Conservation (phyloP, 208 protist species). For the Novymonas esmeraldas region DNA sequence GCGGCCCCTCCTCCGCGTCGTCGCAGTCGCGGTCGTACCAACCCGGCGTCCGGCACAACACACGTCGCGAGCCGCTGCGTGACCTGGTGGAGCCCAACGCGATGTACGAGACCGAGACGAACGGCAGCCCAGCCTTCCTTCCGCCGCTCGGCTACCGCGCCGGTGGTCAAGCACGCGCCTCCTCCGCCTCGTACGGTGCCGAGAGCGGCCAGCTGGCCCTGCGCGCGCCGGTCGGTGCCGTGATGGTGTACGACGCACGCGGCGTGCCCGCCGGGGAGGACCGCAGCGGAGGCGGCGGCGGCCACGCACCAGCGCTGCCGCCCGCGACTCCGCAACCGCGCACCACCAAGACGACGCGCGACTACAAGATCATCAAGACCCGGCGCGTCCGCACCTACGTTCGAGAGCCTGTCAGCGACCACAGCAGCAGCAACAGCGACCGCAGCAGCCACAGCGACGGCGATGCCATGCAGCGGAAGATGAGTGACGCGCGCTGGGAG, state of each 20-base stretch:
- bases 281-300: too few species aligned
- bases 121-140: slow-evolving; percentile 17
- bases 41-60: slow-evolving; percentile 1
- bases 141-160: slow-evolving; percentile 14
- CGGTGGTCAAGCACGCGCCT: not conserved
- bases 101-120: slow-evolving; percentile 4
- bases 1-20: not conserved
- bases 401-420: not conserved
- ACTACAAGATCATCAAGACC: slow-evolving; percentile 25
- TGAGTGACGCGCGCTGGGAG: slow-evolving; percentile 7
- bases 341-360: slow-evolving; percentile 14
- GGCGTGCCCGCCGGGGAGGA: too few species aligned
- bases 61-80: slow-evolving; percentile 13
- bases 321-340: slow-evolving; percentile 2
- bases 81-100: slow-evolving; percentile 19
- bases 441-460: slow-evolving; percentile 4
- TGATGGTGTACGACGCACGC: too few species aligned
- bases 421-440: not conserved
- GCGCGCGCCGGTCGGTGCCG: not conserved
- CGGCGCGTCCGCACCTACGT: slow-evolving; percentile 30
- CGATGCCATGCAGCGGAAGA: not conserved
- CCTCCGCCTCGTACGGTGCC: not conserved
- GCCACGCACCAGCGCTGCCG: not conserved
- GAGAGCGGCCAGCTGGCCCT: slow-evolving; percentile 7
- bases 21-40: not conserved